Percentiles rank a stretch among this genome's conserved stretches.
phyloP scores from a whole-genome alignment of 2,329 filamentous ascomycete species.

The Microascus cirrosus region DNA sequence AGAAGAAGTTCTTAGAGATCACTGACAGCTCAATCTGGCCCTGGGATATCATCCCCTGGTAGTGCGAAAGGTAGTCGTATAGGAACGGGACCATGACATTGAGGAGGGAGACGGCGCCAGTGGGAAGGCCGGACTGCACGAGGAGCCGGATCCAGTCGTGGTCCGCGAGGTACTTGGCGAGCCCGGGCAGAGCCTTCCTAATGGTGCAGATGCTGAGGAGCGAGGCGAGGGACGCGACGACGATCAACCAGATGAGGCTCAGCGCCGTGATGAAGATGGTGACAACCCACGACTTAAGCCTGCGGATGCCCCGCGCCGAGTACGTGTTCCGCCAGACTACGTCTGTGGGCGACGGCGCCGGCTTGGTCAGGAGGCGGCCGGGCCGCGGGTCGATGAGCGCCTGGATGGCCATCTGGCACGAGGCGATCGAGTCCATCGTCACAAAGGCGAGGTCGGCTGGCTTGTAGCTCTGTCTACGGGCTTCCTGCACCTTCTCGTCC shows the following conservation, averaged over 20 bases:
- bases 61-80: slow-evolving; percentile 85
- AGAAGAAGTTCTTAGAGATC: slow-evolving; percentile 98
- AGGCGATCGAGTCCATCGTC: slow-evolving; percentile 91
- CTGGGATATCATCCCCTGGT: slow-evolving; percentile 89
- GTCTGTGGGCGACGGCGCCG: slow-evolving; percentile 79
- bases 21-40: slow-evolving; percentile 89
- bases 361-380: slow-evolving; percentile 71
- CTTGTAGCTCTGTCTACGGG: slow-evolving; percentile 65
- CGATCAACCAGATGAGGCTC: slow-evolving; percentile 78
- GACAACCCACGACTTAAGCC: slow-evolving; percentile 71
- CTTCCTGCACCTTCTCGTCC: slow-evolving; percentile 61
- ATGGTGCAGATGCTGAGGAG: slow-evolving; percentile 76
- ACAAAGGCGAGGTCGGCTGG: slow-evolving; percentile 85
- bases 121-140: slow-evolving; percentile 80
- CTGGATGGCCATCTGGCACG: slow-evolving; percentile 91
- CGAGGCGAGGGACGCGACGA: slow-evolving; percentile 69
- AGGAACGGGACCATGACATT: slow-evolving; percentile 86
- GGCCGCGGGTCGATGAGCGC: slow-evolving; percentile 87
- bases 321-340: slow-evolving; percentile 97
- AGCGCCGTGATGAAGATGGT: slow-evolving; percentile 74
- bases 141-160: slow-evolving; percentile 65
- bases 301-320: slow-evolving; percentile 59
- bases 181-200: slow-evolving; percentile 54
- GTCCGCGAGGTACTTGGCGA: slow-evolving; percentile 55
- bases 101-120: slow-evolving; percentile 72